Evolutionary conservation across 108 stramenopile species (phyloP).

Genomic region (Poteriospumella lacustris): DNA sequence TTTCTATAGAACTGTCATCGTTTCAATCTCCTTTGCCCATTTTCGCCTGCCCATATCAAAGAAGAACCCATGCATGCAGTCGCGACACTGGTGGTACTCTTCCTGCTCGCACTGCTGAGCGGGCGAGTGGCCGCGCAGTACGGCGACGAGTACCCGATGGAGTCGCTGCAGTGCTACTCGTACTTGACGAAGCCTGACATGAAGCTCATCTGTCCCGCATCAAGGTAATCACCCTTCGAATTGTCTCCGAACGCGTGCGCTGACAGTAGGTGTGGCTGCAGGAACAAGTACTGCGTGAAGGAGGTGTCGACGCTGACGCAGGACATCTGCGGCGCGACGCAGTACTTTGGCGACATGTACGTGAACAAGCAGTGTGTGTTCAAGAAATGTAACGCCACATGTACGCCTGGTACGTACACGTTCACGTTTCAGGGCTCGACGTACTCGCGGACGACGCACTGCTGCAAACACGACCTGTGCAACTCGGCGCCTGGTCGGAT

Average conservation of each 20-base stretch:
- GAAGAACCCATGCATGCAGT: too few species aligned
- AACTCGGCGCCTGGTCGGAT: not conserved
- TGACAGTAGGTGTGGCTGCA: not conserved
- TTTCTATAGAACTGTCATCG: too few species aligned
- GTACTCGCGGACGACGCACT: constrained; percentile 1
- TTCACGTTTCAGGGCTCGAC: constrained; percentile 1
- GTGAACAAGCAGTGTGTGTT: not conserved
- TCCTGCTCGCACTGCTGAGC: too few species aligned
- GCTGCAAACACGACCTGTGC: constrained; percentile 15
- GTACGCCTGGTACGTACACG: not conserved
- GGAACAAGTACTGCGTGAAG: constrained; percentile 24
- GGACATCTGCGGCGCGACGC: constrained; percentile 18
- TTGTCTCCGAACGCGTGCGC: not conserved
- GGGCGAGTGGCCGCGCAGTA: too few species aligned
- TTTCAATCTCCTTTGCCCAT: too few species aligned
- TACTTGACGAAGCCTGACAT: not conserved
- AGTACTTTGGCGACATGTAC: constrained; percentile 27
- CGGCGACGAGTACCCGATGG: not conserved
- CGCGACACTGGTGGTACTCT: too few species aligned
- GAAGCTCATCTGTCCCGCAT: not conserved
- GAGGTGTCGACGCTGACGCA: not conserved
- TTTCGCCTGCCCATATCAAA: too few species aligned
- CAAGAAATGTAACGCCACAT: constrained; percentile 13
- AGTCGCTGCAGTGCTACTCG: not conserved
- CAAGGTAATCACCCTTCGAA: not conserved